Evolutionary conservation across 2,329 filamentous ascomycete species (phyloP).

Genomic region (Xylaria sp.): DNA sequence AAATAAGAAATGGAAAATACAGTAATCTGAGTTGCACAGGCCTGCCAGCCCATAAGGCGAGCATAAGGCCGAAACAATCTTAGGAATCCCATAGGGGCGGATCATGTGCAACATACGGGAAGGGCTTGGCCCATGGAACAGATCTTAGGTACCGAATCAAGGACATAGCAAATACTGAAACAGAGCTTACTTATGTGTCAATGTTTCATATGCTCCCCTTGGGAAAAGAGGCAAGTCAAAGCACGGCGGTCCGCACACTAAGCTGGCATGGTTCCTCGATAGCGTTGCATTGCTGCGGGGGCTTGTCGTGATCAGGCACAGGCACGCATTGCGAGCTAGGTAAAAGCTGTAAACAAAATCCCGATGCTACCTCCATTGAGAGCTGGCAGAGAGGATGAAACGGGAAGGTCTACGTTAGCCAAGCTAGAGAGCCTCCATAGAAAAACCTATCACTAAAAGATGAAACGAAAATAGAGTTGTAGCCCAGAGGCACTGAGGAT

Average conservation of each 20-base stretch:
- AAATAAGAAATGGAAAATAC: slow-evolving; percentile 19
- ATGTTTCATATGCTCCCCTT: slow-evolving; percentile 43
- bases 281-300: slow-evolving; percentile 41
- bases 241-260: slow-evolving; percentile 38
- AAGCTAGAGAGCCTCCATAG: slow-evolving; percentile 36
- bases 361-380: slow-evolving; percentile 27
- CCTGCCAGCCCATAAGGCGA: slow-evolving; percentile 1
- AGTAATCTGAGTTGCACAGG: slow-evolving; percentile 20
- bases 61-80: slow-evolving; percentile 23
- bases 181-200: slow-evolving; percentile 43
- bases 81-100: slow-evolving; percentile 24
- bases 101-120: slow-evolving; percentile 30
- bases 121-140: slow-evolving; percentile 34
- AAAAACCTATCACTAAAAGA: slow-evolving; percentile 41
- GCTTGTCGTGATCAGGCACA: slow-evolving; percentile 37
- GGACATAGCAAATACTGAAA: slow-evolving; percentile 44
- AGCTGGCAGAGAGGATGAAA: slow-evolving; percentile 40
- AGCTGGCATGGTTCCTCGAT: slow-evolving; percentile 36
- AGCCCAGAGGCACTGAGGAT: slow-evolving; percentile 13
- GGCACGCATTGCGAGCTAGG: slow-evolving; percentile 32
- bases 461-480: slow-evolving; percentile 41
- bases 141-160: slow-evolving; percentile 15
- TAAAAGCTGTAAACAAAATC: slow-evolving; percentile 36
- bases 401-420: slow-evolving; percentile 14
- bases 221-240: slow-evolving; percentile 41